Conservation (phyloP, 2,329 filamentous ascomycete genomes). For the Fusarium verrucosum region DNA sequence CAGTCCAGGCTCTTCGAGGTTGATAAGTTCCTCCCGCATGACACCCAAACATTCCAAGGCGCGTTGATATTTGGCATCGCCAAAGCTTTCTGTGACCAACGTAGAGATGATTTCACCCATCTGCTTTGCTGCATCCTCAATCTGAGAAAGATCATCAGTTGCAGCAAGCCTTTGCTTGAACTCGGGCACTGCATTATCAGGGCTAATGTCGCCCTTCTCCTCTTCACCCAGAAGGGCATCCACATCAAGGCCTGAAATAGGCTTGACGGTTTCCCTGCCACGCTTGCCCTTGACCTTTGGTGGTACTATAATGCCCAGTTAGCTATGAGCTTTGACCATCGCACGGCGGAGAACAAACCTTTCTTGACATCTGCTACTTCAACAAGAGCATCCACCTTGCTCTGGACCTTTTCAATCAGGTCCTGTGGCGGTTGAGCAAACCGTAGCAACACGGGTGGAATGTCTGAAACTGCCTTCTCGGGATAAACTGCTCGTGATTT, state of each 20-base stretch:
- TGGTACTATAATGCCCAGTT: constrained; percentile 65
- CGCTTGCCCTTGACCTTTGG: constrained; percentile 80
- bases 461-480: constrained; percentile 68
- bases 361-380: constrained; percentile 83
- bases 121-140: constrained; percentile 76
- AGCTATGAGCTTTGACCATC: constrained; percentile 6
- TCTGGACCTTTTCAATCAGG: constrained; percentile 66
- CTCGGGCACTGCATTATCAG: constrained; percentile 84
- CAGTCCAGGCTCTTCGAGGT: constrained; percentile 76
- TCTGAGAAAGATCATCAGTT: constrained; percentile 67
- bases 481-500: constrained; percentile 82
- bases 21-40: constrained; percentile 79
- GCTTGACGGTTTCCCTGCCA: constrained; percentile 75
- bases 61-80: constrained; percentile 76
- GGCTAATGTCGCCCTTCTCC: constrained; percentile 56
- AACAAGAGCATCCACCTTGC: constrained; percentile 71
- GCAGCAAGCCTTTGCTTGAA: constrained; percentile 82
- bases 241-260: constrained; percentile 89
- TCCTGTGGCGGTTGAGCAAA: constrained; percentile 78
- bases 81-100: constrained; percentile 77
- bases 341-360: constrained; percentile 56
- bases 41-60: constrained; percentile 80
- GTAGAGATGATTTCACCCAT: constrained; percentile 76
- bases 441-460: constrained; percentile 71
- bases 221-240: constrained; percentile 77